Percentiles rank a stretch among this genome's conserved stretches.
Evolutionary conservation across 768 basidiomycete genomes (phyloP).

Genomic region (Hebeloma cylindrosporum): DNA sequence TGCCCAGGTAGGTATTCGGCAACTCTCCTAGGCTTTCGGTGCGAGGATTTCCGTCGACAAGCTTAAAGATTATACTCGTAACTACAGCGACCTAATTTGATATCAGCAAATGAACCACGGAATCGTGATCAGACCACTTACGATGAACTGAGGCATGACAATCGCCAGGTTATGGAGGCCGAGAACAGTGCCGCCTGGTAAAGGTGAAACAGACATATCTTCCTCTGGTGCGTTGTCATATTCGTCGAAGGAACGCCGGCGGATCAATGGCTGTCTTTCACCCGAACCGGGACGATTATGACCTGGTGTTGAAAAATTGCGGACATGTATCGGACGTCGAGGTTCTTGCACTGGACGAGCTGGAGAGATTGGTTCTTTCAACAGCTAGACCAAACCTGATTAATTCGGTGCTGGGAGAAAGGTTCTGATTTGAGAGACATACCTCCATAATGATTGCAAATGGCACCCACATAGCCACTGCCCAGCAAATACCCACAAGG

Average conservation of each 20-base stretch:
- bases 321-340: conserved; percentile 48
- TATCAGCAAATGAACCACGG: background rate
- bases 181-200: conserved; percentile 87
- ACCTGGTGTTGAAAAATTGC: conserved; percentile 53
- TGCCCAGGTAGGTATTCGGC: conserved; percentile 66
- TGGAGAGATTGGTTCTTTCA: conserved; percentile 67
- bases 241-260: conserved; percentile 56
- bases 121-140: conserved; percentile 40
- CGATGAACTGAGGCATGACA: conserved; percentile 92
- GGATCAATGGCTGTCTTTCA: conserved; percentile 61
- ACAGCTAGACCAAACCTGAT: conserved; percentile 42
- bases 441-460: conserved; percentile 99
- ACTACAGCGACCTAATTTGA: conserved; percentile 83
- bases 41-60: conserved; percentile 59
- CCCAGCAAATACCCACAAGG: conserved; percentile 92
- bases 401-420: background rate
- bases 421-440: conserved; percentile 17
- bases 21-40: conserved; percentile 42
- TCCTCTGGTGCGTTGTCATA: conserved; percentile 39
- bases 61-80: conserved; percentile 82
- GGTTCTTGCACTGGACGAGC: conserved; percentile 20
- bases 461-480: conserved; percentile 96
- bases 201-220: conserved; percentile 42
- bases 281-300: conserved; percentile 29
- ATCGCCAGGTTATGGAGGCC: conserved; percentile 96